These are phyloP conservation scores for Nicotiana tabacum DNA, from an alignment of 257 asterid genomes.

Conservation along the genomic window DNA sequence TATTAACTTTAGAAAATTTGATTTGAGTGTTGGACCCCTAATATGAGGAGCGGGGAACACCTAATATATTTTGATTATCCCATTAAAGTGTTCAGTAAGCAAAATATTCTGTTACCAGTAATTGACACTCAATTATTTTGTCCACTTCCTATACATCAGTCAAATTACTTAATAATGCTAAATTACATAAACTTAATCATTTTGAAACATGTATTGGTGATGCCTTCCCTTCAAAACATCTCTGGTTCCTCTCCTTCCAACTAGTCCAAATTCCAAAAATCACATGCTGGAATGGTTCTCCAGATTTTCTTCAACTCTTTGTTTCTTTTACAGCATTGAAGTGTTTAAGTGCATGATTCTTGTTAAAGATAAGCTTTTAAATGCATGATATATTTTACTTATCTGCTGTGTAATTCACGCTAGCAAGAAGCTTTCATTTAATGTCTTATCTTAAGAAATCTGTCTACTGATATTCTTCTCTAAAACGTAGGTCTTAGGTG, in stretches of 20 bases:
- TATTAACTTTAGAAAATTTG: background rate
- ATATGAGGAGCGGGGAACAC: background rate
- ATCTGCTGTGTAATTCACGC: background rate
- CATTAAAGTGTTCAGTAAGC: background rate
- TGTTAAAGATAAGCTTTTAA: background rate
- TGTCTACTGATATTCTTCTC: background rate
- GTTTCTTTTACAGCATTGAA: background rate
- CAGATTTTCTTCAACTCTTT: conserved; percentile 1
- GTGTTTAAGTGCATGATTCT: background rate
- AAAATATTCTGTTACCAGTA: background rate
- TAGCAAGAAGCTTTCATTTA: background rate
- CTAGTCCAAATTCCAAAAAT: background rate
- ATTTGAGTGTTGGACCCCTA: background rate
- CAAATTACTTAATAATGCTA: background rate
- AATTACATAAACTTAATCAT: background rate
- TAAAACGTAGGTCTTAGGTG: background rate
- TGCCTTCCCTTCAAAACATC: background rate
- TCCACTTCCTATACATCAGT: background rate
- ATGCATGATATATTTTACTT: background rate
- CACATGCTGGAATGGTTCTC: background rate
- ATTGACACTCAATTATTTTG: background rate
- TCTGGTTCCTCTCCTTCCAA: background rate
- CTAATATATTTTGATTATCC: background rate
- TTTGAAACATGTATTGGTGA: background rate
- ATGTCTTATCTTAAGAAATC: background rate